Evolutionary conservation across 2,329 filamentous ascomycete species (phyloP).

Genomic region (Dactylellina leptospora): DNA sequence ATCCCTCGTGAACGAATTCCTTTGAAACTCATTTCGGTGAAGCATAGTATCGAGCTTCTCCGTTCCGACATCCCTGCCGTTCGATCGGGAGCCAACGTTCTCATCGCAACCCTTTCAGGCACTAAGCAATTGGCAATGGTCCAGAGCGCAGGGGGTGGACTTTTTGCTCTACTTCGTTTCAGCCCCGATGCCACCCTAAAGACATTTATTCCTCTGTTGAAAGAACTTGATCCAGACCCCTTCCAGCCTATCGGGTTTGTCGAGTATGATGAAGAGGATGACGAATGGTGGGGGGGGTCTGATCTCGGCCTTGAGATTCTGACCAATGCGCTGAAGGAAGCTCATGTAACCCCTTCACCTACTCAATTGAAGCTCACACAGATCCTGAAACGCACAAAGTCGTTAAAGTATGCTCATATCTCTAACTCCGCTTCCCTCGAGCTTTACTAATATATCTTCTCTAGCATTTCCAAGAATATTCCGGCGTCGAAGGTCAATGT

Average conservation of each 20-base stretch:
- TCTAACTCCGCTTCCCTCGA: neutral
- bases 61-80: neutral
- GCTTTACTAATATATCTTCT: neutral
- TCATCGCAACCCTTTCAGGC: conserved; percentile 12
- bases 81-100: neutral
- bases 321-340: conserved; percentile 11
- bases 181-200: conserved; percentile 12
- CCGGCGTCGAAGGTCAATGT: conserved; percentile 1
- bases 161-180: conserved; percentile 24
- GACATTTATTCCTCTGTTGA: conserved; percentile 5
- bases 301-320: conserved; percentile 18
- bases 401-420: conserved; percentile 13
- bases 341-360: conserved; percentile 12
- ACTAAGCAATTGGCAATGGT: conserved; percentile 16
- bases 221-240: neutral
- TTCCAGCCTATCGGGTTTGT: conserved; percentile 3
- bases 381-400: conserved; percentile 25
- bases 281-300: conserved; percentile 32
- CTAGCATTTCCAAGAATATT: conserved; percentile 23
- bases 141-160: conserved; percentile 5
- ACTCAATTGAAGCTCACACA: conserved; percentile 20
- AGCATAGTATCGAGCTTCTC: neutral
- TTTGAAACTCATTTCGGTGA: conserved; percentile 7
- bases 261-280: conserved; percentile 6
- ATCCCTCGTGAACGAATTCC: conserved; percentile 10